These are phyloP conservation scores for Xylaria acuta DNA, from an alignment of 495 filamentous ascomycete species.

Conservation along the genomic window DNA sequence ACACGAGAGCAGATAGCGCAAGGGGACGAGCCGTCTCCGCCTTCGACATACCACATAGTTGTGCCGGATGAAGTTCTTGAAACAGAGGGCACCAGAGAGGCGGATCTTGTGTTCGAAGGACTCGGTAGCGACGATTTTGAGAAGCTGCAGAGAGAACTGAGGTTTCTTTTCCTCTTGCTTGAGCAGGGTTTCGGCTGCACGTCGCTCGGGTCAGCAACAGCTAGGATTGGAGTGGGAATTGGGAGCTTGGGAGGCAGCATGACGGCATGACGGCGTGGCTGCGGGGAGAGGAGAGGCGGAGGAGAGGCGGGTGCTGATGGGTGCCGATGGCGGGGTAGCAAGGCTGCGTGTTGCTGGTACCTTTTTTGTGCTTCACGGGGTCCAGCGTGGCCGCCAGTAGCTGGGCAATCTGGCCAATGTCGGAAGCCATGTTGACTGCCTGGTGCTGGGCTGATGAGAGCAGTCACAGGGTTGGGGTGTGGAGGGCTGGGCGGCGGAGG, in stretches of 20 bases:
- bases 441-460: constrained; percentile 9
- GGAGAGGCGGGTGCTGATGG: not conserved
- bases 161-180: constrained; percentile 77
- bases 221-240: not conserved
- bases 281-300: constrained; percentile 17
- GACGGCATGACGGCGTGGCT: not conserved
- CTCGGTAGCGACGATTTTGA: constrained; percentile 83
- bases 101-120: constrained; percentile 73
- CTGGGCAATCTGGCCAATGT: constrained; percentile 73
- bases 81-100: constrained; percentile 89
- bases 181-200: constrained; percentile 77
- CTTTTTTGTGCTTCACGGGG: constrained; percentile 84
- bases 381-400: constrained; percentile 88
- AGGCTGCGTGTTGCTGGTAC: constrained; percentile 53
- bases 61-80: constrained; percentile 96
- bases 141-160: constrained; percentile 83
- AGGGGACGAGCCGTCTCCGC: not conserved
- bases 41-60: constrained; percentile 74
- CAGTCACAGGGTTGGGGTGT: not conserved
- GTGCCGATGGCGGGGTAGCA: constrained; percentile 21
- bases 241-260: not conserved
- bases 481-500: not conserved
- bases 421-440: constrained; percentile 70
- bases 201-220: constrained; percentile 31
- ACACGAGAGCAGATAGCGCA: not conserved